Evolutionary conservation across 768 basidiomycete species (phyloP).

Genomic region (Ephemerocybe angulata): DNA sequence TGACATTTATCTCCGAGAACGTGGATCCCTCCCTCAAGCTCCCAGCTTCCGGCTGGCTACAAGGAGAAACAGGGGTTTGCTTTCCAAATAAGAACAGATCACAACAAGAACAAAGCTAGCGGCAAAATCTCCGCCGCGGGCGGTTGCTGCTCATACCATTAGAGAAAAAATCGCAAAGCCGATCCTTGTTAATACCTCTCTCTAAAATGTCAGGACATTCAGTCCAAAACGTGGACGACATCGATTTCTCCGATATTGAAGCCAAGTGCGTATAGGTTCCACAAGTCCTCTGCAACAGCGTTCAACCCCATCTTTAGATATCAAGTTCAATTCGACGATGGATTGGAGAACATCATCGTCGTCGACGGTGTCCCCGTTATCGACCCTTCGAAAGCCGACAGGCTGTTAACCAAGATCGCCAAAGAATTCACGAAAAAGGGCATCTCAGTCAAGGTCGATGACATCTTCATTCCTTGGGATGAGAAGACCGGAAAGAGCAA

Average conservation of each 20-base stretch:
- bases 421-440: slow-evolving; percentile 87
- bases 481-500: slow-evolving; percentile 79
- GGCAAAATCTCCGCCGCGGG: slow-evolving; percentile 8
- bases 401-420: slow-evolving; percentile 72
- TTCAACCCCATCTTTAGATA: slow-evolving; percentile 50
- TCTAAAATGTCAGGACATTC: slow-evolving; percentile 45
- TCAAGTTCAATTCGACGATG: slow-evolving; percentile 76
- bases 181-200: slow-evolving; percentile 6
- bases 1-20: no score
- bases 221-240: slow-evolving; percentile 52
- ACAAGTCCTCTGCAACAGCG: slow-evolving; percentile 2
- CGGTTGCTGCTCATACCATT: neutral
- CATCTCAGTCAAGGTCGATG: slow-evolving; percentile 66
- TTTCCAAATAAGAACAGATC: no score
- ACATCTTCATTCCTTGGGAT: slow-evolving; percentile 89
- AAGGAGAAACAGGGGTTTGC: no score
- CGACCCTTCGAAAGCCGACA: slow-evolving; percentile 80
- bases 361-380: slow-evolving; percentile 92
- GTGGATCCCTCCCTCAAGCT: no score
- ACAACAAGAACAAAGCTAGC: slow-evolving; percentile 17
- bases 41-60: no score
- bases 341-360: slow-evolving; percentile 88
- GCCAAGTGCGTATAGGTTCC: slow-evolving; percentile 53
- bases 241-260: slow-evolving; percentile 88
- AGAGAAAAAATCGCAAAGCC: slow-evolving; percentile 4